Percentiles rank a stretch among this genome's conserved stretches.
phyloP scores from a whole-genome alignment of 1,139 yeast genomes.

The Lodderomyces jiufengensis region DNA sequence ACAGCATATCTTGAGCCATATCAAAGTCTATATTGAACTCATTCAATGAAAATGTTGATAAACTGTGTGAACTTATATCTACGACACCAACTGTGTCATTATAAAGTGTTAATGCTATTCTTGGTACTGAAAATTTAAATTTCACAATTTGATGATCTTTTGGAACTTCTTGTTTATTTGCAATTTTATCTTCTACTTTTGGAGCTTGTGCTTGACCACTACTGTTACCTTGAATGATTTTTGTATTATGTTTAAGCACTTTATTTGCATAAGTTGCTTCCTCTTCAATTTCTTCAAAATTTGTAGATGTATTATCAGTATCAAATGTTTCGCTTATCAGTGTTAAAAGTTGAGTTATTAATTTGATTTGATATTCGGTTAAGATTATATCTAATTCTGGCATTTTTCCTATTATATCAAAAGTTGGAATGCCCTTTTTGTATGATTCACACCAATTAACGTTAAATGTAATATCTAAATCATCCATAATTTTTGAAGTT shows the following conservation, averaged over 20 bases:
- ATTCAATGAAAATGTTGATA: constrained; percentile 65
- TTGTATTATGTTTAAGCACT: constrained; percentile 30
- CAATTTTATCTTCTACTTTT: neutral
- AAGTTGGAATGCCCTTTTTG: constrained; percentile 43
- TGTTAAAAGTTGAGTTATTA: constrained; percentile 52
- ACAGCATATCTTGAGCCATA: constrained; percentile 53
- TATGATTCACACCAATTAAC: constrained; percentile 52
- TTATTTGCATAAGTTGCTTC: constrained; percentile 61
- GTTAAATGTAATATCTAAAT: constrained; percentile 62
- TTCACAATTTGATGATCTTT: constrained; percentile 40
- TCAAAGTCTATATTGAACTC: constrained; percentile 50
- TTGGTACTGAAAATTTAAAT: constrained; percentile 57
- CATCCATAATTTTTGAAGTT: constrained; percentile 61
- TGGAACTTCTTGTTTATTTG: constrained; percentile 12
- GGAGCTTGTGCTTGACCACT: neutral
- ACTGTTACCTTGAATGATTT: constrained; percentile 7
- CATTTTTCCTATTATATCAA: constrained; percentile 55
- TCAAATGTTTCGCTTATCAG: constrained; percentile 57
- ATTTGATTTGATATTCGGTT: constrained; percentile 74
- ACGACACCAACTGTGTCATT: constrained; percentile 46
- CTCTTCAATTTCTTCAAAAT: constrained; percentile 54
- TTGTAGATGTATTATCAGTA: constrained; percentile 32
- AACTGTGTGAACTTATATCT: constrained; percentile 32
- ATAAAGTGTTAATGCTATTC: constrained; percentile 62
- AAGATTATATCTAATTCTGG: constrained; percentile 65